Evolutionary conservation across 2,329 filamentous ascomycete genomes (phyloP).

Genomic region (Coniella lustricola): DNA sequence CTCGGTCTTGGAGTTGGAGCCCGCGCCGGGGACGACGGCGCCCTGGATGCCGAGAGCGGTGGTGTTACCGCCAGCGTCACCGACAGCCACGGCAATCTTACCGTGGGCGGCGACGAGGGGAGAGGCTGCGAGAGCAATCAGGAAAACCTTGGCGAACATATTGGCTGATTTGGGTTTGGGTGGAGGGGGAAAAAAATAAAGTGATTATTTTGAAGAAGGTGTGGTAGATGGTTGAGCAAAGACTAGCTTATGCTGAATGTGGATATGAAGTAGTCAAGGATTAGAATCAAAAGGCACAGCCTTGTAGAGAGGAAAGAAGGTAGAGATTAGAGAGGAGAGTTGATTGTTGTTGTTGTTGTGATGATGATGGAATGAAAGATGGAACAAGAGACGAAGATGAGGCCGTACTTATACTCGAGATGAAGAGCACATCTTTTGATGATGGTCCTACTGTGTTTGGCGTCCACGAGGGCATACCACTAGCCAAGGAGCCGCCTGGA

Average conservation of each 20-base stretch:
- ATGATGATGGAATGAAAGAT: not conserved
- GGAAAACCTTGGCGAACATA: slow-evolving; percentile 23
- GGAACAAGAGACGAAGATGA: not conserved
- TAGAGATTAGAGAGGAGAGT: slow-evolving; percentile 1
- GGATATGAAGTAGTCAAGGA: not conserved
- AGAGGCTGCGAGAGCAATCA: slow-evolving; percentile 22
- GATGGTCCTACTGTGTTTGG: not conserved
- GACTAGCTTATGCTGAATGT: not conserved
- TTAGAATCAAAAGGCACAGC: slow-evolving; percentile 14
- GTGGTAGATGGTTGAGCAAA: too few species aligned
- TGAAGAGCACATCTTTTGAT: not conserved
- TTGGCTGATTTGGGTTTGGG: slow-evolving; percentile 4
- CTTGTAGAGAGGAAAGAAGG: slow-evolving; percentile 8
- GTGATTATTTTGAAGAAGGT: not conserved
- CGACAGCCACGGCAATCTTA: slow-evolving; percentile 24
- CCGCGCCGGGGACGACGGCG: slow-evolving; percentile 32
- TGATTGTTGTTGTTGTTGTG: slow-evolving; percentile 2
- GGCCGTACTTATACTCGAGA: slow-evolving; percentile 7
- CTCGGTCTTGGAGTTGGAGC: slow-evolving; percentile 27
- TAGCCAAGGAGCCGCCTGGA: not conserved
- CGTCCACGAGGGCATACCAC: too few species aligned
- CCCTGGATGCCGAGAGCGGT: slow-evolving; percentile 36
- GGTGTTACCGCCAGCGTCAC: slow-evolving; percentile 33
- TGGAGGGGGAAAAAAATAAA: too few species aligned
- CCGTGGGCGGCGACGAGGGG: slow-evolving; percentile 27